Base-by-base conservation (phyloP, 177 flowering plant genomes). In the Vitis hybrid region DNA sequence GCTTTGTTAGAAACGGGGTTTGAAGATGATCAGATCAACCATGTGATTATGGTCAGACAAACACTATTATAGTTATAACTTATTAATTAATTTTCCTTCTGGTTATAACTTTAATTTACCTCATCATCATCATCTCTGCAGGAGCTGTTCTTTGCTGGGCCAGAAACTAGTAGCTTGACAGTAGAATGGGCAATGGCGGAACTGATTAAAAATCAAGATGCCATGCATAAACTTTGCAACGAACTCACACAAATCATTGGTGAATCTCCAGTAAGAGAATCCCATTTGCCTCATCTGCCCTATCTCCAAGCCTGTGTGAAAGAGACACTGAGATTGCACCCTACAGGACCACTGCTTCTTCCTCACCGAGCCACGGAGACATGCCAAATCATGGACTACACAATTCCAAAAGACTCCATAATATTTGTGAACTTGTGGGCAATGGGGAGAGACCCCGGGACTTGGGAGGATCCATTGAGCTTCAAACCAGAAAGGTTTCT, bases 101-200 rank as follows among this genome's bases (percentile, higher is more conserved):
- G 9, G 10, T 20, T 32, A 20, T 24, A 24, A 20, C 15, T 2
- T 14, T 46, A 3, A 14, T 18, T 10, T 64, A 0, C 14, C 18
- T 64, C 41, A 35, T 32, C 50, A 24, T 24, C 27, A 24, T 11
- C 7, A 30, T 64, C 17, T n/a, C 21, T 14, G n/a, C 79, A 78
- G 85, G 84, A 80, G 12, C 54, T 73, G 0, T 57, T 78, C 10
- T 2, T 48, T 7, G 78, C 81, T 17, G 87, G 76, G 0, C 17
- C 77, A 50, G 82, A 82, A 13, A 77, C 81, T 0, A 73, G 69
- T 8, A 71, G 71, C 21, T 58, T 76, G 11, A 74, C 80, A 46
- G 21, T 68, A 18, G 64, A 68, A 2, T 68, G 71, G 71, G 63
- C 64, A 35, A 68, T 68, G 71, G 46, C 41, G 15, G 56, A 68